These are phyloP conservation scores for Iris pallida DNA, from an alignment of 116 monocot species.

Conservation along the genomic window DNA sequence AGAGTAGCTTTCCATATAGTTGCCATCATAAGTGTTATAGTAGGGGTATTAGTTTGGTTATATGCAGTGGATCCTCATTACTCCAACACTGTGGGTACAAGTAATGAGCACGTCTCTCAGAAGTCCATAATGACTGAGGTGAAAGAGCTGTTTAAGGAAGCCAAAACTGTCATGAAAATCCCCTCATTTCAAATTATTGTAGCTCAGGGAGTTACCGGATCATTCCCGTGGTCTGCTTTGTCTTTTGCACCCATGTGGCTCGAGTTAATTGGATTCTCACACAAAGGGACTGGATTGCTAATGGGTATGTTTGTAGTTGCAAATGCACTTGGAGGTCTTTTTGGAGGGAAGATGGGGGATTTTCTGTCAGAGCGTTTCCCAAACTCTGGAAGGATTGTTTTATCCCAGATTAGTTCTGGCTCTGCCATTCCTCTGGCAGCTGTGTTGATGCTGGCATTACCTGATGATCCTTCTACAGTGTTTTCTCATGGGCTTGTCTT, in stretches of 20 bases:
- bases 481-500: constrained; percentile 57
- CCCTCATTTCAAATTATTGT: constrained; percentile 96
- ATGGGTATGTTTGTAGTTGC: constrained; percentile 59
- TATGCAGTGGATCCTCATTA: constrained; percentile 81
- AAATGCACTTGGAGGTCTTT: constrained; percentile 62
- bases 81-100: neutral
- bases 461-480: constrained; percentile 66
- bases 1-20: constrained; percentile 84
- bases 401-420: constrained; percentile 90
- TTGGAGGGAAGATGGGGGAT: constrained; percentile 93
- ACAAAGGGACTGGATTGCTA: constrained; percentile 54
- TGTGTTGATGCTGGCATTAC: constrained; percentile 63
- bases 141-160: constrained; percentile 52
- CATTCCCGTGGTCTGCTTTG: constrained; percentile 89
- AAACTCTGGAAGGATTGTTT: constrained; percentile 78
- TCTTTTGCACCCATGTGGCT: constrained; percentile 93
- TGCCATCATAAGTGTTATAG: constrained; percentile 56
- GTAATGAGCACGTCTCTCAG: neutral
- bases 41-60: constrained; percentile 53
- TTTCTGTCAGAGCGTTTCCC: constrained; percentile 53
- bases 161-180: constrained; percentile 64
- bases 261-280: constrained; percentile 90
- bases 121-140: constrained; percentile 39
- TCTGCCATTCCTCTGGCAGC: constrained; percentile 88
- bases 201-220: constrained; percentile 66